Evolutionary conservation across 75 land plant genomes (phyloP).

Genomic region (Isoetes taiwanensis): DNA sequence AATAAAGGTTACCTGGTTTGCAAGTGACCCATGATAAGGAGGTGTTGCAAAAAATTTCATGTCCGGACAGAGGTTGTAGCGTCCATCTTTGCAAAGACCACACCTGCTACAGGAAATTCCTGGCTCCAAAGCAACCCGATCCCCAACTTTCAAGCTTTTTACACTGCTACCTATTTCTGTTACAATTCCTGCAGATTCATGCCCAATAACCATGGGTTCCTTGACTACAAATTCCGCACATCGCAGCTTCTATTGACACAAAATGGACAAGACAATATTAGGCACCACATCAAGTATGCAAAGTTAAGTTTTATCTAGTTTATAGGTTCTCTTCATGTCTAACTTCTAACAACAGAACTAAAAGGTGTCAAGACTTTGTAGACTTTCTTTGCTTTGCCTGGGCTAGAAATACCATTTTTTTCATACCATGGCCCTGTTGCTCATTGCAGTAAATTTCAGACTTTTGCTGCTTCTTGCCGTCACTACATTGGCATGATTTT

Average conservation of each 20-base stretch:
- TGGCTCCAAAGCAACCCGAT: constrained; percentile 33
- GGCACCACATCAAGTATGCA: no score
- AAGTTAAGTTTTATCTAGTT: no score
- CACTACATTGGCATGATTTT: background rate
- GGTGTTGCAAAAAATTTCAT: constrained; percentile 90
- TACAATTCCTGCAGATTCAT: constrained; percentile 29
- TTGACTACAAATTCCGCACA: constrained; percentile 20
- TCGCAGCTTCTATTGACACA: constrained; percentile 6
- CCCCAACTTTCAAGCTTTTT: constrained; percentile 21
- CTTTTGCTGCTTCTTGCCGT: no score
- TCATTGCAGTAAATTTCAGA: no score
- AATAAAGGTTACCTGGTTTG: constrained; percentile 34
- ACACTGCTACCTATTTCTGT: constrained; percentile 22
- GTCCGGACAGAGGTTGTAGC: constrained; percentile 75
- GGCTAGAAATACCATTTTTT: no score
- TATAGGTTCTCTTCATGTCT: no score
- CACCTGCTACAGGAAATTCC: constrained; percentile 33
- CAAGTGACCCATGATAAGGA: constrained; percentile 82
- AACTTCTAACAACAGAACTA: no score
- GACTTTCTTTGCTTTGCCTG: no score
- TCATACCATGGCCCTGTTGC: no score
- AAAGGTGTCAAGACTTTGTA: no score
- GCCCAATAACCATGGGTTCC: constrained; percentile 39
- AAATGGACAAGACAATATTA: no score
- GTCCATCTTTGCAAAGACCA: constrained; percentile 51